A percentile compares a stretch with the other conserved stretches of the same genome.
phyloP scores from a whole-genome alignment of 306 rosid genomes.

The Sindora glabra region DNA sequence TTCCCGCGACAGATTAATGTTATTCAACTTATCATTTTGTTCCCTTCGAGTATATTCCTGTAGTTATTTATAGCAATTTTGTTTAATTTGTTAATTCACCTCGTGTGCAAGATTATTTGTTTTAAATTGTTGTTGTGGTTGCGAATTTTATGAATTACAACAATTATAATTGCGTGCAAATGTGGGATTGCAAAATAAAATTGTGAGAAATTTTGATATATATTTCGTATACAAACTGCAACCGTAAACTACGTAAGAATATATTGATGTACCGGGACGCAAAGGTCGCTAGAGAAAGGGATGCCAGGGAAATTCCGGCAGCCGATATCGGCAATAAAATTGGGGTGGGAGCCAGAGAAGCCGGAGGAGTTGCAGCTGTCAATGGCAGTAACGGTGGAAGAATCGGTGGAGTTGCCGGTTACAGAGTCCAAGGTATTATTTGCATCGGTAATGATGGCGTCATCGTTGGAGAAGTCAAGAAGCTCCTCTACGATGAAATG shows the following conservation, averaged over 20 bases:
- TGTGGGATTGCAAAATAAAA: no score
- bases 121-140: no score
- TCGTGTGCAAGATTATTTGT: no score
- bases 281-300: conserved; percentile 63
- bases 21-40: neutral
- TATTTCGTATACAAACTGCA: no score
- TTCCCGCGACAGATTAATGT: neutral
- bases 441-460: conserved; percentile 18
- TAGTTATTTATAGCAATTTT: no score
- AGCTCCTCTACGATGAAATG: conserved; percentile 77
- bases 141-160: no score
- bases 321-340: conserved; percentile 13
- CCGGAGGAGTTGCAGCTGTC: conserved; percentile 53
- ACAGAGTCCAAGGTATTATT: conserved; percentile 27
- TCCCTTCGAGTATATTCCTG: no score
- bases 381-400: conserved; percentile 36
- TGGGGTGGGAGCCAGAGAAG: conserved; percentile 30
- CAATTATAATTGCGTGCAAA: no score
- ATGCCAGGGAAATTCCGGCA: conserved; percentile 28
- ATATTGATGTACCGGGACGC: conserved; percentile 64
- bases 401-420: conserved; percentile 37
- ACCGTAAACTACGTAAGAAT: neutral
- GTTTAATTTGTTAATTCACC: no score
- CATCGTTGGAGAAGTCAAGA: conserved; percentile 71
- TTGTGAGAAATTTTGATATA: no score